Percentiles rank a stretch among this genome's conserved stretches.
These are phyloP conservation scores for Westerdykella ornata DNA, from an alignment of 2,329 filamentous ascomycete genomes.

Conservation along the genomic window DNA sequence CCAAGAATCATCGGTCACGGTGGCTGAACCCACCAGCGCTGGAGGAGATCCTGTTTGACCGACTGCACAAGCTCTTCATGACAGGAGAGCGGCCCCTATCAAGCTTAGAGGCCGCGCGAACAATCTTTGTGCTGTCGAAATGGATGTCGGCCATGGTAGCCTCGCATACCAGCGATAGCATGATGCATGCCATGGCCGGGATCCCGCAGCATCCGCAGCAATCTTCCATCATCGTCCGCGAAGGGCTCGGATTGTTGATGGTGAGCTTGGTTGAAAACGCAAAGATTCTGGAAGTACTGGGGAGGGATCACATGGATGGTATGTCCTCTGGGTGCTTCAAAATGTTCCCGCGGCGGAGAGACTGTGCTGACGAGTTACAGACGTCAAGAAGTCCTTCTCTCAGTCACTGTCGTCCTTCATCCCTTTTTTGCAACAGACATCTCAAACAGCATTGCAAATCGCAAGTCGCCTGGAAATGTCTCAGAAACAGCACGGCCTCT, in stretches of 20 bases:
- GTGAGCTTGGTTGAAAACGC: constrained; percentile 57
- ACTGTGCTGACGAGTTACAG: constrained; percentile 15
- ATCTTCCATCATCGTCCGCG: constrained; percentile 56
- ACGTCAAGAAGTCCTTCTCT: constrained; percentile 27
- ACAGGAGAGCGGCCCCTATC: constrained; percentile 29
- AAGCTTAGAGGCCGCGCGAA: constrained; percentile 26
- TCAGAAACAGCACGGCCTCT: constrained; percentile 39
- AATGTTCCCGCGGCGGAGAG: neutral
- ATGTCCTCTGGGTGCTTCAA: constrained; percentile 13
- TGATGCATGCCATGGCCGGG: constrained; percentile 37
- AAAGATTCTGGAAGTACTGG: constrained; percentile 50
- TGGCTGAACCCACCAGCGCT: constrained; percentile 33
- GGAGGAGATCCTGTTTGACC: constrained; percentile 35
- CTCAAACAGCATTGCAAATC: constrained; percentile 51
- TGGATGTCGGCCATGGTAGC: constrained; percentile 39
- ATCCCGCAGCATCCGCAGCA: constrained; percentile 44
- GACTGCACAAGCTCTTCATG: constrained; percentile 31
- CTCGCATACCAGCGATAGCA: constrained; percentile 35
- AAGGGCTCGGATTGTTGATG: constrained; percentile 58
- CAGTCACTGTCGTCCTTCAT: constrained; percentile 31
- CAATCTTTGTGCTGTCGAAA: constrained; percentile 24
- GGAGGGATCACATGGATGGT: constrained; percentile 51
- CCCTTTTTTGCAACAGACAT: constrained; percentile 48
- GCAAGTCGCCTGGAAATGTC: constrained; percentile 36
- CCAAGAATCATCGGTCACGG: constrained; percentile 16